Percentiles rank a stretch among this genome's conserved stretches.
Evolutionary conservation across 1,284 basidiomycete species (phyloP).

Genomic region (Cryptococcus sp.): DNA sequence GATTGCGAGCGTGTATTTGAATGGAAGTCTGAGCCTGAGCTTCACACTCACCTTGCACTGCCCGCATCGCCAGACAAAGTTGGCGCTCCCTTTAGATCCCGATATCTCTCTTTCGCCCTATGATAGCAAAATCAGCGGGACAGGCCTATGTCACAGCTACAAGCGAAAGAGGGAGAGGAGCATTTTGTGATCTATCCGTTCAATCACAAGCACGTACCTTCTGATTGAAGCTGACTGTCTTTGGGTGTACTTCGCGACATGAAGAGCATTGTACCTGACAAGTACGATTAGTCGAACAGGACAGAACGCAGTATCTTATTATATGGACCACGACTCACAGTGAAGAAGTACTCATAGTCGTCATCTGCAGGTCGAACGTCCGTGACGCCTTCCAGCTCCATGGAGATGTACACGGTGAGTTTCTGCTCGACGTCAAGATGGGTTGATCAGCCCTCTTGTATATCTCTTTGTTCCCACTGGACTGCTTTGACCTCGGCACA

Average conservation of each 20-base stretch:
- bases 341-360: constrained; percentile 52
- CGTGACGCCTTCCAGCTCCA: constrained; percentile 53
- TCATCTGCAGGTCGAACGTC: constrained; percentile 44
- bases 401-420: constrained; percentile 48
- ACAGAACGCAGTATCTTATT: background rate
- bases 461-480: too few species aligned
- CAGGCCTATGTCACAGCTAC: too few species aligned
- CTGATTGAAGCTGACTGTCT: constrained; percentile 50
- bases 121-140: background rate
- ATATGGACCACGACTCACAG: constrained; percentile 30
- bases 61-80: constrained; percentile 52
- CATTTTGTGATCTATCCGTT: background rate
- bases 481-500: too few species aligned
- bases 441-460: too few species aligned
- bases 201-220: constrained; percentile 23
- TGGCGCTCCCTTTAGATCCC: constrained; percentile 49
- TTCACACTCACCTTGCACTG: constrained; percentile 49
- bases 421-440: constrained; percentile 44
- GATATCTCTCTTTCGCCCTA: constrained; percentile 51
- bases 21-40: too few species aligned
- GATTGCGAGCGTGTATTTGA: too few species aligned
- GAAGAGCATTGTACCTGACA: constrained; percentile 47
- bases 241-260: constrained; percentile 51
- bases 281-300: constrained; percentile 4
- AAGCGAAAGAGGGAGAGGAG: too few species aligned